Percentiles rank a stretch among this genome's conserved stretches.
Conservation (phyloP, 192 early-diverging fungal species). For the Dissophora ornata region DNA sequence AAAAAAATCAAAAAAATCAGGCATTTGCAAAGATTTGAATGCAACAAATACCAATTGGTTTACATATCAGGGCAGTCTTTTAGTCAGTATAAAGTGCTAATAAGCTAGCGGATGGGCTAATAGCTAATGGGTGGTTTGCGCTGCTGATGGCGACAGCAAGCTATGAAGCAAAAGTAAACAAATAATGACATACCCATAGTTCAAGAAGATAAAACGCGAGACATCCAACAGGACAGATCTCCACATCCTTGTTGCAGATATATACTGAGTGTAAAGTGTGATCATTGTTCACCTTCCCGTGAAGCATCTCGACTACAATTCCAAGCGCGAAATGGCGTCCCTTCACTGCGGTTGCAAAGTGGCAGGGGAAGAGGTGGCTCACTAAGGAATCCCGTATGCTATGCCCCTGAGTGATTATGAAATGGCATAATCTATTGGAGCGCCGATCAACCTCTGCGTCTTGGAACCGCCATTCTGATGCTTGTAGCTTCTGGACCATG, state of each 20-base stretch:
- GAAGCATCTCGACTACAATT: background rate
- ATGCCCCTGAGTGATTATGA: slow-evolving; percentile 4
- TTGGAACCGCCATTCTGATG: background rate
- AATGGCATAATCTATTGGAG: background rate
- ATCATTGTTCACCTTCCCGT: slow-evolving; percentile 2
- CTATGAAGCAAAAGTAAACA: too few species aligned
- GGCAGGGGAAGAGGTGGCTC: background rate
- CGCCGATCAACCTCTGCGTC: background rate
- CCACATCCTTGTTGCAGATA: slow-evolving; percentile 17
- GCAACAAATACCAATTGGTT: too few species aligned
- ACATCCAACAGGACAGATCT: slow-evolving; percentile 16
- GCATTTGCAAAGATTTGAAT: too few species aligned
- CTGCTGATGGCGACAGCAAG: too few species aligned
- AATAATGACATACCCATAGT: slow-evolving; percentile 7
- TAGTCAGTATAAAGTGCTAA: background rate
- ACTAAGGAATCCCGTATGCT: background rate
- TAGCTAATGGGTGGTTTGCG: too few species aligned
- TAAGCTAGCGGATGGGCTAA: too few species aligned
- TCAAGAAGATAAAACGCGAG: slow-evolving; percentile 18
- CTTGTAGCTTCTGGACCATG: slow-evolving; percentile 4
- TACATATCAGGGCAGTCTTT: background rate
- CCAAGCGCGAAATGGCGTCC: slow-evolving; percentile 4
- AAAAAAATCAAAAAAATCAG: background rate
- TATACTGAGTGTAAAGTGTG: background rate
- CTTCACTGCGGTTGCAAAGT: background rate